A percentile compares a stretch with the other conserved stretches of the same genome.
These are phyloP conservation scores for Tulasnella sp. DNA, from an alignment of 768 basidiomycete species.

Conservation along the genomic window DNA sequence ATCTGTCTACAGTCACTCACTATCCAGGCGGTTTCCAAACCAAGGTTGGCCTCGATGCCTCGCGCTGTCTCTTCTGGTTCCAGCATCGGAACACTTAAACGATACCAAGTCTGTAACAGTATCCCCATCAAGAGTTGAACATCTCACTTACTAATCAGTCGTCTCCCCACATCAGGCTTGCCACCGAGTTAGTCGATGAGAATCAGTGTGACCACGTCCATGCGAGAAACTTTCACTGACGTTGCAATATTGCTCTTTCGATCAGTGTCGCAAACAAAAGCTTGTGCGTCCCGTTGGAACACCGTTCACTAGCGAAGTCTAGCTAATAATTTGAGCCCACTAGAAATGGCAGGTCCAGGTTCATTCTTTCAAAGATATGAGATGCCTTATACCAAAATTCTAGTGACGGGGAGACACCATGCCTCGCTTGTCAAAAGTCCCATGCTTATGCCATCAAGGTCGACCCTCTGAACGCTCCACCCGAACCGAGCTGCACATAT, in stretches of 20 bases:
- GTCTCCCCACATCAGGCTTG: background rate
- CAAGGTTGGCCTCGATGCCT: no score
- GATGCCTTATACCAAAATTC: background rate
- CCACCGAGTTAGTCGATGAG: background rate
- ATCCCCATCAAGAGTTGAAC: background rate
- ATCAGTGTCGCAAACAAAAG: constrained; percentile 9
- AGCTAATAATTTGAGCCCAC: background rate
- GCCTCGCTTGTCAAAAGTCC: constrained; percentile 4
- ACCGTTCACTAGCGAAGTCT: background rate
- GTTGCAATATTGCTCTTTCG: background rate
- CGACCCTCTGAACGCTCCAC: background rate
- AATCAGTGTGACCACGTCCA: background rate
- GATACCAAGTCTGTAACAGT: background rate
- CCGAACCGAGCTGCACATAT: constrained; percentile 3
- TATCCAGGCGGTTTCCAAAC: no score
- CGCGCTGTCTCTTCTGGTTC: background rate
- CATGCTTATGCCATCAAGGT: background rate
- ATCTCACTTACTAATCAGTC: background rate
- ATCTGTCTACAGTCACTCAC: no score
- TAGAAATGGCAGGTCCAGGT: constrained; percentile 9
- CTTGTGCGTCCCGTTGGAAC: background rate
- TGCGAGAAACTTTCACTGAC: background rate
- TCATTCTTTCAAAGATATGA: background rate
- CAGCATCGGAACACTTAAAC: background rate
- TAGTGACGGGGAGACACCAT: constrained; percentile 3